Evolutionary conservation across 2,329 filamentous ascomycete genomes (phyloP).

Genomic region (Colletotrichum cuscutae): DNA sequence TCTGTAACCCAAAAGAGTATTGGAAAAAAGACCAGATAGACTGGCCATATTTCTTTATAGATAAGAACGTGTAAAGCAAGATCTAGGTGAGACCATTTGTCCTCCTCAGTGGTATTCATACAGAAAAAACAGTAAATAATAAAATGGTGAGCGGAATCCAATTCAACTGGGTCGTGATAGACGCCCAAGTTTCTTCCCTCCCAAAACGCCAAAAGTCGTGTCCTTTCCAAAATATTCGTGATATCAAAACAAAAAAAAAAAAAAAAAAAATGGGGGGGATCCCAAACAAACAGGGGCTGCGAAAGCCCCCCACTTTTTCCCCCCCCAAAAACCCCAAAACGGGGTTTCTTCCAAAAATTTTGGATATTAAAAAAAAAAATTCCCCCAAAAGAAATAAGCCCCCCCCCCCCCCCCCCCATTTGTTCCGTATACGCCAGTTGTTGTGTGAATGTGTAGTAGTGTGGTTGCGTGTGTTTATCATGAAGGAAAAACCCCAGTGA

Average conservation of each 20-base stretch:
- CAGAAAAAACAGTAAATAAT: background rate
- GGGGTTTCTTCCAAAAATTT: no score
- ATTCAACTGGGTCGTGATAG: background rate
- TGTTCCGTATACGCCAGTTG: slow-evolving; percentile 20
- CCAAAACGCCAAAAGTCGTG: slow-evolving; percentile 4
- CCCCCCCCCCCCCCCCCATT: no score
- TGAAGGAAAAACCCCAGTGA: background rate
- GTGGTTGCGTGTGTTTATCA: background rate
- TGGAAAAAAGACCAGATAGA: background rate
- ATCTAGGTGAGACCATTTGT: slow-evolving; percentile 6
- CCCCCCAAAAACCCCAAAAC: no score
- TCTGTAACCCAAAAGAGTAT: background rate
- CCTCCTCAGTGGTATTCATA: slow-evolving; percentile 28
- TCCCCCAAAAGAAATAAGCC: no score
- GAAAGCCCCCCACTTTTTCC: no score
- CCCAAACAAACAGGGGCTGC: no score
- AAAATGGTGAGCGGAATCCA: background rate
- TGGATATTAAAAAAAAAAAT: no score
- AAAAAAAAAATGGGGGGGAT: no score
- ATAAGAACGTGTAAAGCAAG: background rate
- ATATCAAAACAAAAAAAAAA: no score
- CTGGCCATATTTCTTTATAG: background rate
- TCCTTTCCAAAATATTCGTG: background rate
- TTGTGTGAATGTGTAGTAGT: background rate
- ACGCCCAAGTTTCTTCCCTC: background rate